Conservation (phyloP, 2,329 filamentous ascomycete genomes). For the Cercospora sp. region DNA sequence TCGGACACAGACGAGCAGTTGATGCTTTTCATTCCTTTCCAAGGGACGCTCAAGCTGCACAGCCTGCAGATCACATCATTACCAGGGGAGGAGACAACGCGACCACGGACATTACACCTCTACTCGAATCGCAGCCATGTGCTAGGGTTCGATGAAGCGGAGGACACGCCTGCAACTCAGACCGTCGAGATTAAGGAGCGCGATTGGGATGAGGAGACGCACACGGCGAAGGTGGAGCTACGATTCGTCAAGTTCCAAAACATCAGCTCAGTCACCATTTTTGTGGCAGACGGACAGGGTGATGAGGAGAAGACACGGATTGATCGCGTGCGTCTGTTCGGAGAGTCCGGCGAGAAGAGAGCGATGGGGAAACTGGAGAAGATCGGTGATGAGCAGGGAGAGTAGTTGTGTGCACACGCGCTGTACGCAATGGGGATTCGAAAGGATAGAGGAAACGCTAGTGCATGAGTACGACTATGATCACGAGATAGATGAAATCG, state of each 20-base stretch:
- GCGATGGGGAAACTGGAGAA: conserved; percentile 96
- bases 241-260: conserved; percentile 98
- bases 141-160: conserved; percentile 91
- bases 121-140: conserved; percentile 89
- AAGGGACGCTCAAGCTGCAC: conserved; percentile 84
- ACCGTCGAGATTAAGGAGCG: conserved; percentile 68
- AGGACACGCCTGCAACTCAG: conserved; percentile 80
- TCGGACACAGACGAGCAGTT: conserved; percentile 97
- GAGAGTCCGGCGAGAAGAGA: conserved; percentile 86
- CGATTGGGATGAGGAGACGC: conserved; percentile 67
- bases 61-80: conserved; percentile 82
- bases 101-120: conserved; percentile 79
- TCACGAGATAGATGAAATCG: neutral
- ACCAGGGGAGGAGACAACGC: conserved; percentile 73
- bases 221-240: conserved; percentile 58
- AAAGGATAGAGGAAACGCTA: neutral
- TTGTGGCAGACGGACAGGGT: conserved; percentile 79
- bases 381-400: conserved; percentile 68
- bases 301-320: conserved; percentile 83
- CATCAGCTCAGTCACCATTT: conserved; percentile 80
- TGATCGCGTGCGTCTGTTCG: conserved; percentile 76
- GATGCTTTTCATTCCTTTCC: conserved; percentile 88
- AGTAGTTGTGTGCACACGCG: conserved; percentile 3
- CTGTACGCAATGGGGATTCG: neutral
- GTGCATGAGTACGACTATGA: neutral